These are phyloP conservation scores for Omphalotus olearius DNA, from an alignment of 1,284 basidiomycete species.

Conservation along the genomic window DNA sequence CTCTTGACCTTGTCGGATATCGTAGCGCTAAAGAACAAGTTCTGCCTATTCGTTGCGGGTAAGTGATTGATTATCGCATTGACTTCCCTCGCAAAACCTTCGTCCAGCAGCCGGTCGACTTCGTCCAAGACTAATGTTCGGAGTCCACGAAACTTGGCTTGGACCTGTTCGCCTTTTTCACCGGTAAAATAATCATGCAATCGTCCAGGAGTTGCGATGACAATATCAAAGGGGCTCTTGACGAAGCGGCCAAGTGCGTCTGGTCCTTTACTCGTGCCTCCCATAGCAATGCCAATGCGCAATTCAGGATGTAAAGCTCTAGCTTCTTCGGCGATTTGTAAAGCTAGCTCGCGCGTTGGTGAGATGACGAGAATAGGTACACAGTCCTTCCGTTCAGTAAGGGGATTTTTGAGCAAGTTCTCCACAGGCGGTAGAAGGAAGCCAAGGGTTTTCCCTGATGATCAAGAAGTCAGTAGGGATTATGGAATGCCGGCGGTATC, in stretches of 20 bases:
- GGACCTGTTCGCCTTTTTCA: slow-evolving; percentile 32
- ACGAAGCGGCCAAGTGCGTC: slow-evolving; percentile 24
- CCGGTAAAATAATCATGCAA: slow-evolving; percentile 68
- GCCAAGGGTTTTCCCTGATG: slow-evolving; percentile 79
- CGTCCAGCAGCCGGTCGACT: slow-evolving; percentile 86
- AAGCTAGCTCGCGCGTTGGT: slow-evolving; percentile 84
- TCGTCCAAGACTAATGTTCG: slow-evolving; percentile 88
- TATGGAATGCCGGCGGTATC: not conserved
- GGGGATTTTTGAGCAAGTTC: slow-evolving; percentile 41
- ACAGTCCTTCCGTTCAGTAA: not conserved
- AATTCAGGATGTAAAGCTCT: slow-evolving; percentile 63
- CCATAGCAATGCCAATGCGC: slow-evolving; percentile 35
- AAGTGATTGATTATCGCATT: slow-evolving; percentile 68
- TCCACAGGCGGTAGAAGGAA: slow-evolving; percentile 88
- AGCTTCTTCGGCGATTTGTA: slow-evolving; percentile 63
- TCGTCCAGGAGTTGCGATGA: slow-evolving; percentile 89
- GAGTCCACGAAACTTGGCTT: slow-evolving; percentile 41
- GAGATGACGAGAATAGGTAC: slow-evolving; percentile 67
- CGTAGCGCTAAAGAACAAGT: slow-evolving; percentile 80
- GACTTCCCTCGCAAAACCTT: slow-evolving; percentile 82
- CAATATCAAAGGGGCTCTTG: slow-evolving; percentile 60
- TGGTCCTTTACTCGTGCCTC: slow-evolving; percentile 47
- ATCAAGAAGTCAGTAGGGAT: slow-evolving; percentile 15
- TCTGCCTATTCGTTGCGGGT: slow-evolving; percentile 48
- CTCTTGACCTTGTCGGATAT: slow-evolving; percentile 35